phyloP scores from a whole-genome alignment of 2,329 filamentous ascomycete genomes.

The Sarocladium oryzae region DNA sequence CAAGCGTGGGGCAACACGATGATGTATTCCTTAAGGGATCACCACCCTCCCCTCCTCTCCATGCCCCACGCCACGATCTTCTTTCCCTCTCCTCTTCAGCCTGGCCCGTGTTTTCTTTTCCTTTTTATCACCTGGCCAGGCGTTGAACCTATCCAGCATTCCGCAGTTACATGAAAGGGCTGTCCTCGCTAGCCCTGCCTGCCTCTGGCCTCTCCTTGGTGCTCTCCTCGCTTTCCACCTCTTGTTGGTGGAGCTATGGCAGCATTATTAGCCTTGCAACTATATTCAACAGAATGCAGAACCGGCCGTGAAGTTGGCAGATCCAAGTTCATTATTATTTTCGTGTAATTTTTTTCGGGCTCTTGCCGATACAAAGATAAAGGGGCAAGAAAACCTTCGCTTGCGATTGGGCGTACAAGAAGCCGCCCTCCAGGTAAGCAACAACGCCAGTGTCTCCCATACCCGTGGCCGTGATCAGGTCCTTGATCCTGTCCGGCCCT shows the following conservation, averaged over 20 bases:
- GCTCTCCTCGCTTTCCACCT: too few species aligned
- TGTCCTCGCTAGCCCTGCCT: too few species aligned
- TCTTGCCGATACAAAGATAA: not conserved
- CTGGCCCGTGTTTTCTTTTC: too few species aligned
- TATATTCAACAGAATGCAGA: too few species aligned
- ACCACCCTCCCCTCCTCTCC: not conserved
- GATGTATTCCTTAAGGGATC: constrained; percentile 1
- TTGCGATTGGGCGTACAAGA: not conserved
- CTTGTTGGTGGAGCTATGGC: too few species aligned
- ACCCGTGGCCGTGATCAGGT: not conserved
- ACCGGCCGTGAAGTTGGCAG: too few species aligned
- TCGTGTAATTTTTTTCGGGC: not conserved
- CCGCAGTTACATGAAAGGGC: too few species aligned
- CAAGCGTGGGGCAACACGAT: not conserved
- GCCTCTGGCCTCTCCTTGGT: too few species aligned
- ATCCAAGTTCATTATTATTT: not conserved
- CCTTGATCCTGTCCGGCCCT: not conserved
- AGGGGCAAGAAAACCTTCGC: too few species aligned
- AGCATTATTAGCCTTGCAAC: too few species aligned
- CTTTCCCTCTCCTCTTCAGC: not conserved
- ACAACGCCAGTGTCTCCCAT: not conserved
- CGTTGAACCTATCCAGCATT: too few species aligned
- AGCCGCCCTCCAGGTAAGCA: not conserved
- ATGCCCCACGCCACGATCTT: not conserved
- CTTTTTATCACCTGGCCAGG: too few species aligned